phyloP scores from a whole-genome alignment of 2,329 filamentous ascomycete species.

The Allantophomopsis cytisporea region DNA sequence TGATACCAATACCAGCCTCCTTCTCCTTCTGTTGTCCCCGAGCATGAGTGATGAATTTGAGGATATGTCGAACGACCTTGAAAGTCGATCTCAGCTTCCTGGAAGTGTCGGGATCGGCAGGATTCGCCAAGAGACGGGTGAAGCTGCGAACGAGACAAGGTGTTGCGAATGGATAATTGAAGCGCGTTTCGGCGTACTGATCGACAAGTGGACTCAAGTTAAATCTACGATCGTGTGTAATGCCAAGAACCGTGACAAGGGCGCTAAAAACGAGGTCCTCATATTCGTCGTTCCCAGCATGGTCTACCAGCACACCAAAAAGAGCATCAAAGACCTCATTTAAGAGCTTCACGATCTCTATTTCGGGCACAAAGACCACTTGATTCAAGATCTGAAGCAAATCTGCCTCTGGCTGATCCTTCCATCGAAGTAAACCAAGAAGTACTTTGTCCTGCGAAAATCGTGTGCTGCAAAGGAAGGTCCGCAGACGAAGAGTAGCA shows the following conservation, averaged over 20 bases:
- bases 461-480: slow-evolving; percentile 84
- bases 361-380: slow-evolving; percentile 87
- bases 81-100: slow-evolving; percentile 80
- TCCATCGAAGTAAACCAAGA: slow-evolving; percentile 77
- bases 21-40: slow-evolving; percentile 79
- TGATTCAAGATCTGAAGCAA: slow-evolving; percentile 65
- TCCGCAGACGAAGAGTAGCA: slow-evolving; percentile 66
- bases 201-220: slow-evolving; percentile 85
- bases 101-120: slow-evolving; percentile 70
- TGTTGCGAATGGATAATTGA: slow-evolving; percentile 88
- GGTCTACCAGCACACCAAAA: slow-evolving; percentile 82
- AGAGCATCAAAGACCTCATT: slow-evolving; percentile 81
- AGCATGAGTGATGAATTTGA: slow-evolving; percentile 90
- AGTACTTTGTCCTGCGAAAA: slow-evolving; percentile 89
- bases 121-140: slow-evolving; percentile 67
- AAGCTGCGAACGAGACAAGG: slow-evolving; percentile 81
- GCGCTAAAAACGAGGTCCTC: slow-evolving; percentile 89
- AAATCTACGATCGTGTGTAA: slow-evolving; percentile 88
- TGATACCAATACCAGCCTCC: slow-evolving; percentile 77
- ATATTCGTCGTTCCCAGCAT: slow-evolving; percentile 81
- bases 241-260: slow-evolving; percentile 78
- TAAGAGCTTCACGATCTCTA: slow-evolving; percentile 91
- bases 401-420: slow-evolving; percentile 56
- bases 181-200: slow-evolving; percentile 74
- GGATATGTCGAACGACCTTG: slow-evolving; percentile 84